Evolutionary conservation across 2,329 filamentous ascomycete genomes (phyloP), one percentile per base, ranked within the genome.

Genomic region (Monilinia fructicola): DNA sequence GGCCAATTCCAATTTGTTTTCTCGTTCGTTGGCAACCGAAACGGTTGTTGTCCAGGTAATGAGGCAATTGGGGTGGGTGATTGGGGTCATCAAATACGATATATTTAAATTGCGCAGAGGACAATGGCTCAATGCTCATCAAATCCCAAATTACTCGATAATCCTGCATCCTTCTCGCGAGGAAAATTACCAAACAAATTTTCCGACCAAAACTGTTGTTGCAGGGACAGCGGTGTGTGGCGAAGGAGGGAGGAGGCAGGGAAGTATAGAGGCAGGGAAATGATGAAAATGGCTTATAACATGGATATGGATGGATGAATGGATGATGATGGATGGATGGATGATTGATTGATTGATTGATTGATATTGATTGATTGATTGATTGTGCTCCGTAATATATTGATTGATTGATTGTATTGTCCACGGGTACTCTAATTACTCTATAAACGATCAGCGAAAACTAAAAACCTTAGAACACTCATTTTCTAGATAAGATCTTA

Each of bases 401-500:
- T n/a, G n/a, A n/a, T n/a, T 31, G 31, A 35, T 35, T 35, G 31
- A 35, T 35, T 35, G 9, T 35, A 35, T 35, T 35, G 31, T 35
- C n/a, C n/a, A n/a, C n/a, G n/a, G n/a, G n/a, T n/a, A n/a, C n/a
- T n/a, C n/a, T n/a, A n/a, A n/a, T n/a, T n/a, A 35, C 31, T 35
- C 14, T 23, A 55, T 55, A 16, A 14, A 46, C n/a, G 12, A 42
- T 35, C 35, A 59, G 21, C 42, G 48, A 42, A 59, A 59, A 54
- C 18, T 5, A 31, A 35, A 35, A 59, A 35, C 21, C 26, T 59
- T 48, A n/a, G 35, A 35, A 48, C 21, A 46, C 10, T 9, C 7
- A 35, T 6, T 35, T 48, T 18, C n/a, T 2, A 59, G 56, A 59
- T 59, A 59, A 59, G 56, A 60, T 60, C 42, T 60, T 60, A 60